Evolutionary conservation across 1,139 yeast genomes (phyloP).

Genomic region (Blastobotrys niveus): DNA sequence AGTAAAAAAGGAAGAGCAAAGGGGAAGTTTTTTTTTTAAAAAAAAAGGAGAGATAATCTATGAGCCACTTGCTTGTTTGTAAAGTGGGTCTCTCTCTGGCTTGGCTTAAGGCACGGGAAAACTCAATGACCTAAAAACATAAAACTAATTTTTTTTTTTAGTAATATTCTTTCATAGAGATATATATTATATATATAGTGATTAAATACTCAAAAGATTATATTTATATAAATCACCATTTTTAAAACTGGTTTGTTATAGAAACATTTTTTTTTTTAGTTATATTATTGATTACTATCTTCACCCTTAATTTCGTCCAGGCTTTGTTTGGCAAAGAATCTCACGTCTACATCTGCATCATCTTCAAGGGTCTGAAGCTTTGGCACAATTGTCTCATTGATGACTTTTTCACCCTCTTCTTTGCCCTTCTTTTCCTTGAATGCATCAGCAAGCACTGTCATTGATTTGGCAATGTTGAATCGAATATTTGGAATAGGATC

Average conservation of each 20-base stretch:
- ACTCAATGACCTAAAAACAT: neutral
- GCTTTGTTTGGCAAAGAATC: constrained; percentile 68
- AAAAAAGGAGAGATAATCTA: no score
- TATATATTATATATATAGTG: neutral
- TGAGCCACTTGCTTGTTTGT: no score
- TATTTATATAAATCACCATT: neutral
- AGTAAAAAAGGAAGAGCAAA: neutral
- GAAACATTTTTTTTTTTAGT: neutral
- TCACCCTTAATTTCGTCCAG: constrained; percentile 29
- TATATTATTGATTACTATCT: neutral
- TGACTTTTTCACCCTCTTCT: constrained; percentile 37
- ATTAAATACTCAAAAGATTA: neutral
- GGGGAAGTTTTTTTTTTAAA: no score
- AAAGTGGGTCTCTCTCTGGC: no score
- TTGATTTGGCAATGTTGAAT: constrained; percentile 88
- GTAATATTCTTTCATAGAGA: neutral
- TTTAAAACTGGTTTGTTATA: no score
- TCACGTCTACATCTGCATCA: constrained; percentile 85
- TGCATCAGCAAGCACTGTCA: constrained; percentile 53
- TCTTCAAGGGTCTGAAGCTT: constrained; percentile 53
- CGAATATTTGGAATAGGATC: constrained; percentile 93
- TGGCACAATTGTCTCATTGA: constrained; percentile 55
- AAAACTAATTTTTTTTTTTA: neutral
- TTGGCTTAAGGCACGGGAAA: no score
- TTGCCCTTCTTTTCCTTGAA: constrained; percentile 27